Percentiles rank a stretch among this genome's conserved stretches.
Conservation (phyloP, 768 basidiomycete species). For the Leucosporidium creatinivorum region DNA sequence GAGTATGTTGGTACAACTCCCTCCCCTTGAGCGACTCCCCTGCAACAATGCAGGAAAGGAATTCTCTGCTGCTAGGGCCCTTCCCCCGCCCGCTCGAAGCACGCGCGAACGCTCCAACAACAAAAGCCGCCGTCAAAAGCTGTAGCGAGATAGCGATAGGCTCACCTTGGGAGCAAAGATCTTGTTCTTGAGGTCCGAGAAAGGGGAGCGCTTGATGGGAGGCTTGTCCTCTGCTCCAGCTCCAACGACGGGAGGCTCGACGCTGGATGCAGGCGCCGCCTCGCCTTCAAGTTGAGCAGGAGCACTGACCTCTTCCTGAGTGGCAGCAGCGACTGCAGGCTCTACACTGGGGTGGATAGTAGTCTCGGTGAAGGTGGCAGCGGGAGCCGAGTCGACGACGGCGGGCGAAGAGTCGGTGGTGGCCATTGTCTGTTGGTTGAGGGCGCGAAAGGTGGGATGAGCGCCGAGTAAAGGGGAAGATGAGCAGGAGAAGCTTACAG, state of each 20-base stretch:
- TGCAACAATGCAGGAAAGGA: too few species aligned
- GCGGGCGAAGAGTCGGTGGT: not conserved
- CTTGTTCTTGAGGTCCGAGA: conserved; percentile 2
- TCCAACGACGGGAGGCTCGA: not conserved
- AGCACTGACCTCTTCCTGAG: not conserved
- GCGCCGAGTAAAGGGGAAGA: too few species aligned
- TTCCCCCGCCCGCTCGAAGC: too few species aligned
- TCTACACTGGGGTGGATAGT: not conserved
- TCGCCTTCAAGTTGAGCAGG: not conserved
- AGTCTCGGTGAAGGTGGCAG: not conserved
- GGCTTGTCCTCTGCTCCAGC: too few species aligned
- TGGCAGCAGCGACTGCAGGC: not conserved
- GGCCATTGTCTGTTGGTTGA: too few species aligned
- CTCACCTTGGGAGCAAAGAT: conserved; percentile 2
- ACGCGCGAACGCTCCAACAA: too few species aligned
- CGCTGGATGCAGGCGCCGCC: not conserved
- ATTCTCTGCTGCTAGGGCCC: too few species aligned
- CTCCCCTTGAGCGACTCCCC: too few species aligned
- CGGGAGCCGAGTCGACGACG: not conserved
- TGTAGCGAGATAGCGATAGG: not conserved
- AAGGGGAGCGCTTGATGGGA: not conserved
- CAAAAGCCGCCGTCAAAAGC: not conserved
- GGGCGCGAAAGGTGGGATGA: too few species aligned
- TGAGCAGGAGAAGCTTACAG: too few species aligned
- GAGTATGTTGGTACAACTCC: too few species aligned